Evolutionary conservation across 2,329 filamentous ascomycete genomes (phyloP).

Genomic region (Trichoderma breve): DNA sequence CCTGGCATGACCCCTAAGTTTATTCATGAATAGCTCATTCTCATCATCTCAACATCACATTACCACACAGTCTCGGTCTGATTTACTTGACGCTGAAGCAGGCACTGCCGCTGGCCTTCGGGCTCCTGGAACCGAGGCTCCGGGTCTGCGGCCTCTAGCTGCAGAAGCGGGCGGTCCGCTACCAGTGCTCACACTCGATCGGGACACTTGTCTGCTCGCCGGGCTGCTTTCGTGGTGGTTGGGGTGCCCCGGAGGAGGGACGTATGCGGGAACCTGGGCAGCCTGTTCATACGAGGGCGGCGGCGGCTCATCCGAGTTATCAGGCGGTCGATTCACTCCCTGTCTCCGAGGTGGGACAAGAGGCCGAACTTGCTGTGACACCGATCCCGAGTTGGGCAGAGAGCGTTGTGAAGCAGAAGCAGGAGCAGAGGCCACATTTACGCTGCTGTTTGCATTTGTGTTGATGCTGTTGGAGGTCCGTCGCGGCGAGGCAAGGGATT

Average conservation of each 20-base stretch:
- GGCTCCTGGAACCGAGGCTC: constrained; percentile 25
- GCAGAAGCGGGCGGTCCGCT: neutral
- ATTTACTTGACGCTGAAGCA: constrained; percentile 25
- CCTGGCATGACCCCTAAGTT: neutral
- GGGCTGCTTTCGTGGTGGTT: constrained; percentile 44
- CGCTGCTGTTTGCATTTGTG: constrained; percentile 24
- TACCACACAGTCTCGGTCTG: constrained; percentile 44
- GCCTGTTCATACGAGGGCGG: constrained; percentile 60
- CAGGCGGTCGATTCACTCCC: constrained; percentile 37
- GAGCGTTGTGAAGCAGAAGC: constrained; percentile 1
- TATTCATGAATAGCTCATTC: neutral
- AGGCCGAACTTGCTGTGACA: constrained; percentile 43
- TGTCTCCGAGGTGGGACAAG: constrained; percentile 38
- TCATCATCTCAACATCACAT: constrained; percentile 38
- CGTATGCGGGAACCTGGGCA: constrained; percentile 49
- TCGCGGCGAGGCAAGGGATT: constrained; percentile 22
- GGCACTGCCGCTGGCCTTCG: constrained; percentile 25
- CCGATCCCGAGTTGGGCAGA: neutral
- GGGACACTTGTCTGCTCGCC: constrained; percentile 4
- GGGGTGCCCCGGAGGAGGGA: constrained; percentile 52
- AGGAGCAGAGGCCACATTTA: neutral
- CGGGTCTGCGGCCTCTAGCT: constrained; percentile 21
- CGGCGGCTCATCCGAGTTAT: constrained; percentile 50
- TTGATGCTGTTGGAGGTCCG: constrained; percentile 28
- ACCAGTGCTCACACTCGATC: neutral